Conservation (phyloP, 2,329 filamentous ascomycete species). For the Alternaria longipes region DNA sequence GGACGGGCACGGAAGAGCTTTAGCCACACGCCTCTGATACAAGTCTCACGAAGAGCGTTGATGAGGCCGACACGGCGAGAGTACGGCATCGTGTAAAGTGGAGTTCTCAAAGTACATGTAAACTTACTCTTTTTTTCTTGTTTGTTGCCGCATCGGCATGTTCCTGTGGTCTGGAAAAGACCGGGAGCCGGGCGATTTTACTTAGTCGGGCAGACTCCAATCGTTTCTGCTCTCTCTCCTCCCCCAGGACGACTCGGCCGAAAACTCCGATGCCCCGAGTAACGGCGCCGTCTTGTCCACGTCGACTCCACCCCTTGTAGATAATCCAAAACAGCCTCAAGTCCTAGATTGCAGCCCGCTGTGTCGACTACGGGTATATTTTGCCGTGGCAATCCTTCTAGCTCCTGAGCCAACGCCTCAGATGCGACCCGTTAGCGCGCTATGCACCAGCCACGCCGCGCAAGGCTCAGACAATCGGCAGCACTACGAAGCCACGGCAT, state of each 20-base stretch:
- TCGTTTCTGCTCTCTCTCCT: neutral
- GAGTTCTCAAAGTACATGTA: neutral
- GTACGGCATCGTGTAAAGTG: constrained; percentile 9
- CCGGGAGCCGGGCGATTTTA: neutral
- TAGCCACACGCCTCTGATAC: neutral
- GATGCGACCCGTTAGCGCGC: neutral
- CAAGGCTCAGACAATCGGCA: constrained; percentile 4
- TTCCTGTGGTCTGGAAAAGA: neutral
- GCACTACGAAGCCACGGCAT: constrained; percentile 1
- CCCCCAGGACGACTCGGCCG: neutral
- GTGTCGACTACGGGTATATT: neutral
- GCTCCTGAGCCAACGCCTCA: neutral
- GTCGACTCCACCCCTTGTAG: neutral
- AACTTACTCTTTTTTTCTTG: neutral
- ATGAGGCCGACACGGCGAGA: constrained; percentile 4
- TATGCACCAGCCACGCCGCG: neutral
- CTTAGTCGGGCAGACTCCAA: constrained; percentile 4
- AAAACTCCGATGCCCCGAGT: neutral
- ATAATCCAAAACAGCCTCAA: constrained; percentile 6
- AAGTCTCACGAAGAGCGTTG: constrained; percentile 3
- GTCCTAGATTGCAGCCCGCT: neutral
- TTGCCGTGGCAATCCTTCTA: neutral
- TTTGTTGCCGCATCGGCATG: neutral
- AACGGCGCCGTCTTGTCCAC: constrained; percentile 2
- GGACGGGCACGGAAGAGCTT: neutral